These are phyloP conservation scores for Austroboletus olivaceoglutinosus DNA, from an alignment of 1,284 basidiomycete species.

Conservation along the genomic window DNA sequence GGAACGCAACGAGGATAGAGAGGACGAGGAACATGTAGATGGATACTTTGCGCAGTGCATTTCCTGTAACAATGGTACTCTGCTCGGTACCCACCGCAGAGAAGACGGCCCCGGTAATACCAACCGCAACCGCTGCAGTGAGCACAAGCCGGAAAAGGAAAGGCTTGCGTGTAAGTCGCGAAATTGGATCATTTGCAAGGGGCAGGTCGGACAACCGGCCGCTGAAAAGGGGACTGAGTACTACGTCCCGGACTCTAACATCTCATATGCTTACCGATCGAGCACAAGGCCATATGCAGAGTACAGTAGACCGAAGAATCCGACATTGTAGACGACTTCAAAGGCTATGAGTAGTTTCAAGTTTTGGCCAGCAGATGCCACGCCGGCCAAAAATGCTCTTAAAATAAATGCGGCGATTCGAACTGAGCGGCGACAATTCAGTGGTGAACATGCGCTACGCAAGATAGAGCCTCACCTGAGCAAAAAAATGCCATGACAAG, in stretches of 20 bases:
- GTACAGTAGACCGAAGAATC: slow-evolving; percentile 37
- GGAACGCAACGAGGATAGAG: slow-evolving; percentile 39
- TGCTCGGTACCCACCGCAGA: slow-evolving; percentile 11
- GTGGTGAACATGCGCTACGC: neutral
- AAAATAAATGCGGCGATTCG: slow-evolving; percentile 33
- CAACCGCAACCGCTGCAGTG: slow-evolving; percentile 37
- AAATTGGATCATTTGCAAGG: slow-evolving; percentile 22
- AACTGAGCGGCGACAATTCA: slow-evolving; percentile 20
- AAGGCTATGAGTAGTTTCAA: slow-evolving; percentile 25
- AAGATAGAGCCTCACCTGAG: slow-evolving; percentile 36
- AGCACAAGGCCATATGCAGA: slow-evolving; percentile 36
- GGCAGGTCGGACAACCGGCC: slow-evolving; percentile 23
- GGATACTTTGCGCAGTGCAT: slow-evolving; percentile 36
- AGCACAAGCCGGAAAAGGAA: slow-evolving; percentile 35
- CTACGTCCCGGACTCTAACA: neutral
- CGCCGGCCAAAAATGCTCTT: slow-evolving; percentile 31
- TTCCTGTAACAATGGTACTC: slow-evolving; percentile 17
- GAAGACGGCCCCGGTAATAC: slow-evolving; percentile 37
- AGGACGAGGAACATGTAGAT: slow-evolving; percentile 47
- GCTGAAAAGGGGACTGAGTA: slow-evolving; percentile 8
- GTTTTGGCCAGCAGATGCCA: slow-evolving; percentile 22
- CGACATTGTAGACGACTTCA: slow-evolving; percentile 34
- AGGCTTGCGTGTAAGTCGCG: slow-evolving; percentile 34
- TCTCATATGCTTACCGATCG: slow-evolving; percentile 26
- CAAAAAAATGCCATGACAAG: slow-evolving; percentile 46